Base-by-base conservation (phyloP, 192 early-diverging fungal genomes). In the Kickxella alabastrina region DNA sequence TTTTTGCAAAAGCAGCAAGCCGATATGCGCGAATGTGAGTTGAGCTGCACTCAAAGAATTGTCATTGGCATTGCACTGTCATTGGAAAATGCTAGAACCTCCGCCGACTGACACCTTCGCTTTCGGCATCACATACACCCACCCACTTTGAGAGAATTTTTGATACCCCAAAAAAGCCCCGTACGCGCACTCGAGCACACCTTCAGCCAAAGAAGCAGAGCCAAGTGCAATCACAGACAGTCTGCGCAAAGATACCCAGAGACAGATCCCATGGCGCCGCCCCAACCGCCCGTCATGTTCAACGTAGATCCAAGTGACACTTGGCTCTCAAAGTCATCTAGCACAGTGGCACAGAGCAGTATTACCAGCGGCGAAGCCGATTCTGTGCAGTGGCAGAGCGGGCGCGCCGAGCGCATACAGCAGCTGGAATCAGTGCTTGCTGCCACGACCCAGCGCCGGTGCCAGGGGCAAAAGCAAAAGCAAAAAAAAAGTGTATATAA, bases 371-470 rank as follows among this genome's bases (percentile, higher is more conserved):
- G n/a, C 23, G n/a, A n/a, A n/a, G n/a, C n/a, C n/a, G n/a, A n/a
- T n/a, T n/a, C n/a, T n/a, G n/a, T n/a, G n/a, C n/a, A n/a, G n/a
- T 75, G 71, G 71, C 55, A 67, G 35, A 42, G 43, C 15, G 54
- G 55, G 26, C 64, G 71, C 19, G 55, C 52, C 10, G 64, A 54
- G 56, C 71, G 71, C 12, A 57, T 75, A 21, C 59, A 36, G 23
- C 44, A 22, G 9, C 60, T 75, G 2, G 71, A 75, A 32, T 45
- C 71, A n/a, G 59, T 49, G 24, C 56, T 75, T 13, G 57, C 44
- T 10, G 60, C 60, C 17, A 43, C 47, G 14, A 24, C 37, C 14
- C 34, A 26, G 34, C 59, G 54, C 14, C 39, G 36, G 35, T 32
- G 31, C 5, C 53, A 45, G 43, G 14, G 24, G 42, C 23, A 36